Conservation (phyloP, 1,139 yeast species). For the Yamadazyma dendronema region DNA sequence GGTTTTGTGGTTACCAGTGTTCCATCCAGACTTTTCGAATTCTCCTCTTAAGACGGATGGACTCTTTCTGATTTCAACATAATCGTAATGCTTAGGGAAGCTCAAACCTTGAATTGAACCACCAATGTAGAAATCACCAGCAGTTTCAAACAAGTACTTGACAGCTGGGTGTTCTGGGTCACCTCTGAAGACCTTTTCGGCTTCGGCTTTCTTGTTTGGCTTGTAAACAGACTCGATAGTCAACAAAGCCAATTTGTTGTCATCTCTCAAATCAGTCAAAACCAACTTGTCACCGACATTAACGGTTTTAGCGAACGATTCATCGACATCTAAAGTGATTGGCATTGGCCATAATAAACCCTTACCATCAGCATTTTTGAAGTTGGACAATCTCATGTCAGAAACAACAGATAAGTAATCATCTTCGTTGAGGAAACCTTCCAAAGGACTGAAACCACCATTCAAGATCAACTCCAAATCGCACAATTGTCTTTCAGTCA, state of each 20-base stretch:
- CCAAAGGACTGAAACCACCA: slow-evolving; percentile 93
- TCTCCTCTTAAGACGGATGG: slow-evolving; percentile 89
- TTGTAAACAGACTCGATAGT: slow-evolving; percentile 75
- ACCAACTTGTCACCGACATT: slow-evolving; percentile 63
- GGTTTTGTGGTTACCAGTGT: slow-evolving; percentile 50
- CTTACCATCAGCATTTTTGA: slow-evolving; percentile 32
- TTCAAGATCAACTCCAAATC: slow-evolving; percentile 87
- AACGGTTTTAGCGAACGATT: slow-evolving; percentile 48
- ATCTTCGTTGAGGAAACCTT: slow-evolving; percentile 77
- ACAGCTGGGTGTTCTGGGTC: slow-evolving; percentile 97
- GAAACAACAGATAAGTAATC: slow-evolving; percentile 82
- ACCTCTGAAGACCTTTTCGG: slow-evolving; percentile 86
- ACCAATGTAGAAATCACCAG: slow-evolving; percentile 85
- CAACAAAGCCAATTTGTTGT: slow-evolving; percentile 74
- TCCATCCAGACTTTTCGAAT: slow-evolving; percentile 78
- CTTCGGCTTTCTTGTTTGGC: slow-evolving; percentile 80
- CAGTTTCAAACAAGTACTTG: slow-evolving; percentile 65
- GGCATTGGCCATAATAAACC: slow-evolving; percentile 94
- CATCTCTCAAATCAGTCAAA: slow-evolving; percentile 81
- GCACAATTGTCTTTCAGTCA: slow-evolving; percentile 89
- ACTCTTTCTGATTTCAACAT: slow-evolving; percentile 81
- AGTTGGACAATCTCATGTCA: slow-evolving; percentile 65
- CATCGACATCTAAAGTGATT: slow-evolving; percentile 77
- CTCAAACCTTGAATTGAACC: slow-evolving; percentile 83
- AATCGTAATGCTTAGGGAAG: slow-evolving; percentile 88